phyloP scores from a whole-genome alignment of 768 basidiomycete species.

The Termitomyces sp. region DNA sequence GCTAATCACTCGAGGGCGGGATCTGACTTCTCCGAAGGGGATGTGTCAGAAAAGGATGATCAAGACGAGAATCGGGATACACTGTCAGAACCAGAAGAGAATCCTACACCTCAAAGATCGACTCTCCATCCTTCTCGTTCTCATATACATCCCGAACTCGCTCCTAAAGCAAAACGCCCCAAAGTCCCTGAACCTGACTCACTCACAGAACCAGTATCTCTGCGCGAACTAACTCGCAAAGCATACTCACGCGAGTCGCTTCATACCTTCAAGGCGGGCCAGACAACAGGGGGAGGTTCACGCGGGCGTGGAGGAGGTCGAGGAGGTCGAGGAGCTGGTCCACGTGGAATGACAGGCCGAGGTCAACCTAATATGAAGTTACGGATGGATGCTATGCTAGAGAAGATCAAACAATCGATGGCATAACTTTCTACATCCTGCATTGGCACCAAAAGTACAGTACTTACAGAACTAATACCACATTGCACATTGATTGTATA shows the following conservation, averaged over 20 bases:
- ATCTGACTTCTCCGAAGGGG: constrained; percentile 13
- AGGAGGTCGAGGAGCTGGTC: constrained; percentile 20
- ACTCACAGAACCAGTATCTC: constrained; percentile 22
- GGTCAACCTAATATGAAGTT: constrained; percentile 73
- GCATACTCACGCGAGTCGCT: constrained; percentile 60
- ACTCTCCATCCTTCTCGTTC: constrained; percentile 23
- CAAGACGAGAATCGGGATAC: neutral
- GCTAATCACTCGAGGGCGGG: constrained; percentile 13
- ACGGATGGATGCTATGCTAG: constrained; percentile 83
- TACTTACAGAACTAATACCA: constrained; percentile 6
- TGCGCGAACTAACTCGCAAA: constrained; percentile 58
- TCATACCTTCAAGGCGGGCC: constrained; percentile 54
- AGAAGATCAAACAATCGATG: constrained; percentile 72
- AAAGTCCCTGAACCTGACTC: constrained; percentile 17
- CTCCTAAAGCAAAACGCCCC: constrained; percentile 14
- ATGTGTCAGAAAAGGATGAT: constrained; percentile 12
- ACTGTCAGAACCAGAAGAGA: constrained; percentile 11
- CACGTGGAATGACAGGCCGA: constrained; percentile 31
- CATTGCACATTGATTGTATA: constrained; percentile 5
- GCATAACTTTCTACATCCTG: constrained; percentile 19
- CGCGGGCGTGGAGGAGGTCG: constrained; percentile 13
- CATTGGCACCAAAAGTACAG: constrained; percentile 7
- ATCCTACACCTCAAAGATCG: constrained; percentile 11
- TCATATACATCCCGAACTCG: constrained; percentile 22
- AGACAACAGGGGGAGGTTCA: constrained; percentile 27